Conservation (phyloP, 768 basidiomycete species). For the Lactarius evosmus region DNA sequence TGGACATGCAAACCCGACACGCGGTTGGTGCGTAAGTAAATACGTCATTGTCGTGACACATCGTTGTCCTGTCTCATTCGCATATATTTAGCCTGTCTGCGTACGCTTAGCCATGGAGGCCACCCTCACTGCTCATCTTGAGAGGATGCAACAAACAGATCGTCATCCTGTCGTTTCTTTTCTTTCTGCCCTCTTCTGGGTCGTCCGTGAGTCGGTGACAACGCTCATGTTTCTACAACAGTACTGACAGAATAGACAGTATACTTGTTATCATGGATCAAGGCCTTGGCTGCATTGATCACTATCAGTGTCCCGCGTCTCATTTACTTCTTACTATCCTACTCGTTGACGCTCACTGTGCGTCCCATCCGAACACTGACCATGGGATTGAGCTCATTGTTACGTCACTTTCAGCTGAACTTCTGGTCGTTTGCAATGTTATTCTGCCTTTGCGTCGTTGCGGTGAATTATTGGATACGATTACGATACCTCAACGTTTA, state of each 20-base stretch:
- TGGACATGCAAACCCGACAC: neutral
- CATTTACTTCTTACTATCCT: slow-evolving; percentile 76
- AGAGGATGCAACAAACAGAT: slow-evolving; percentile 32
- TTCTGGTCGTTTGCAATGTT: slow-evolving; percentile 88
- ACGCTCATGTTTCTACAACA: slow-evolving; percentile 11
- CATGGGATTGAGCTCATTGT: slow-evolving; percentile 3
- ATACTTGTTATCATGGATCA: slow-evolving; percentile 78
- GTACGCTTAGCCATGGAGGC: slow-evolving; percentile 13
- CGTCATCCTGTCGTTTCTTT: slow-evolving; percentile 74
- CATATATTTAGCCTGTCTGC: neutral
- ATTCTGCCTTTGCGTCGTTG: slow-evolving; percentile 62
- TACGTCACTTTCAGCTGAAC: slow-evolving; percentile 55
- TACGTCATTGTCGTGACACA: slow-evolving; percentile 4
- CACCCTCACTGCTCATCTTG: slow-evolving; percentile 6
- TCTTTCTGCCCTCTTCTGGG: slow-evolving; percentile 81
- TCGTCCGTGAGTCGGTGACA: slow-evolving; percentile 55
- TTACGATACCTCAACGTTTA: slow-evolving; percentile 76
- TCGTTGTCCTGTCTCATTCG: neutral
- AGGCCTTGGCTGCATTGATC: slow-evolving; percentile 67
- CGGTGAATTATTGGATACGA: slow-evolving; percentile 80
- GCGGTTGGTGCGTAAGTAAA: neutral
- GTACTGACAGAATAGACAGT: slow-evolving; percentile 43
- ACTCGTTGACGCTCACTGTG: slow-evolving; percentile 87
- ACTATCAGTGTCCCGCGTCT: slow-evolving; percentile 81
- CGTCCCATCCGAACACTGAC: slow-evolving; percentile 10